phyloP scores from a whole-genome alignment of 208 protist species.

The Trypanosoma melophagium region DNA sequence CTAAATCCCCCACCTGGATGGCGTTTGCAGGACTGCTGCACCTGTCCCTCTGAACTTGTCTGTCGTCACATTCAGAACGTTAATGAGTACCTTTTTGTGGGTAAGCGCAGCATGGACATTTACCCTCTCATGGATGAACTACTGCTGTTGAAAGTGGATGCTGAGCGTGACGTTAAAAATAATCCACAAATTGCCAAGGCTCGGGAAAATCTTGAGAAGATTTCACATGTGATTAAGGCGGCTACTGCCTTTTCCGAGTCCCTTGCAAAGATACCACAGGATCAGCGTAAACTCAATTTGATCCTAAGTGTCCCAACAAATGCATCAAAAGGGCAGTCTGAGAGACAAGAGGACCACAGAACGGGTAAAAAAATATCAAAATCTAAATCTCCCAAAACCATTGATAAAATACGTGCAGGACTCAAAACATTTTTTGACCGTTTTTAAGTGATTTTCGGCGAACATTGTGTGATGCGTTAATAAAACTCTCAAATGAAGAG shows the following conservation, averaged over 20 bases:
- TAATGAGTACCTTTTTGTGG: slow-evolving; percentile 84
- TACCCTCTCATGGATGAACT: slow-evolving; percentile 75
- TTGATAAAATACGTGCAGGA: too few relatives aligned
- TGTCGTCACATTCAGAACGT: slow-evolving; percentile 89
- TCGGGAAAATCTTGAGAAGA: slow-evolving; percentile 30
- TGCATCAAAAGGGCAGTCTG: neutral
- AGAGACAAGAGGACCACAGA: too few relatives aligned
- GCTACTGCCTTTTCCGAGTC: slow-evolving; percentile 72
- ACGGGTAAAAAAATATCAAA: too few relatives aligned
- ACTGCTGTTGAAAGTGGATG: slow-evolving; percentile 56
- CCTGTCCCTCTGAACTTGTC: slow-evolving; percentile 61
- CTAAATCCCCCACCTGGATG: slow-evolving; percentile 51
- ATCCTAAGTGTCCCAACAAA: slow-evolving; percentile 46
- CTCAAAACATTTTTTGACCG: too few relatives aligned
- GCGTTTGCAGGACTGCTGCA: slow-evolving; percentile 75
- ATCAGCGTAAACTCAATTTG: slow-evolving; percentile 66
- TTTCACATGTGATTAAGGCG: slow-evolving; percentile 54
- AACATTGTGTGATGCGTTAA: too few relatives aligned
- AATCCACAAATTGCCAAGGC: slow-evolving; percentile 34
- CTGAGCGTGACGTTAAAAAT: slow-evolving; percentile 39
- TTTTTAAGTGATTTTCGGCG: too few relatives aligned
- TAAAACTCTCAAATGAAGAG: too few relatives aligned
- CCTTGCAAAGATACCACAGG: slow-evolving; percentile 55
- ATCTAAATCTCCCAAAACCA: too few relatives aligned
- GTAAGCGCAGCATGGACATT: slow-evolving; percentile 65